Conservation (phyloP, 2,329 filamentous ascomycete species). For the Nemania sp. region DNA sequence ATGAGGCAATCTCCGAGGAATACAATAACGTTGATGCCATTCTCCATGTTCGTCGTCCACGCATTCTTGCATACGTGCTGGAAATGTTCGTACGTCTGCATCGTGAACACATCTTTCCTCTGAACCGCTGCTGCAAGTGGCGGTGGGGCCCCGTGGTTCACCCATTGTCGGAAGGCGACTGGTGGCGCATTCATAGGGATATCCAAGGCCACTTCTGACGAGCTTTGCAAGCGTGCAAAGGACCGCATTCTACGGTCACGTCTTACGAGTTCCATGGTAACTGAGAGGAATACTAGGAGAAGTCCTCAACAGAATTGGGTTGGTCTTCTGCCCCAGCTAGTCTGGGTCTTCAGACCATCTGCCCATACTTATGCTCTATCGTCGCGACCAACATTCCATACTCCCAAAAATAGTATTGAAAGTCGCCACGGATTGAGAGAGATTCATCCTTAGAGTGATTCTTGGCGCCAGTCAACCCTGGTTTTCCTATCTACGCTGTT, state of each 20-base stretch:
- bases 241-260: conserved; percentile 1
- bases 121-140: neutral
- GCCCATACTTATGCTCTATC: conserved; percentile 6
- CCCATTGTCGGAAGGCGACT: conserved; percentile 10
- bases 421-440: neutral
- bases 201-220: conserved; percentile 4
- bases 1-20: conserved; percentile 5
- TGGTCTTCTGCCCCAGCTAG: neutral
- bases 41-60: neutral
- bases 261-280: conserved; percentile 7
- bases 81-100: neutral
- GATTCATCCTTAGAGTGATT: neutral
- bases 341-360: neutral
- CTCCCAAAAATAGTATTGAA: neutral
- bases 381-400: neutral
- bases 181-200: neutral
- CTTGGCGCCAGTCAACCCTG: conserved; percentile 14
- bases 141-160: neutral
- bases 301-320: neutral
- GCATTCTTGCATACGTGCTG: conserved; percentile 1
- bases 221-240: conserved; percentile 8
- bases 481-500: neutral
- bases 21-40: conserved; percentile 1
- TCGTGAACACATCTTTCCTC: conserved; percentile 1
- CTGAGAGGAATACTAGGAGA: neutral